Percentiles rank a stretch among this genome's conserved stretches.
phyloP scores from a whole-genome alignment of 257 asterid species.

The Scutellaria baicalensis region DNA sequence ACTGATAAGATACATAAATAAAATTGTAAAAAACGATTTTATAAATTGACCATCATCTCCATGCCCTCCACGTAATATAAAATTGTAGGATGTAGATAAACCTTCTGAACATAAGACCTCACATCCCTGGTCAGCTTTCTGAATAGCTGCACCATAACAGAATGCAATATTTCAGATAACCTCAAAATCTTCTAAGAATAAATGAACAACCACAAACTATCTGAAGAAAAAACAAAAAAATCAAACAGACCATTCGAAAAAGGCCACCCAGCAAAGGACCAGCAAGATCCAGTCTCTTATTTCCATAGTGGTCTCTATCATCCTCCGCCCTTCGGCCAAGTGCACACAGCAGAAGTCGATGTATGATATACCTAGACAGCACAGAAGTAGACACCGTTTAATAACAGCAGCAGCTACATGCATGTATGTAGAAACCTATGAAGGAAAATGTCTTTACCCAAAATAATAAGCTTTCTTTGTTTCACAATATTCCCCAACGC shows the following conservation, averaged over 20 bases:
- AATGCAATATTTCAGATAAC: constrained; percentile 23
- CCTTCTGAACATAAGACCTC: constrained; percentile 94
- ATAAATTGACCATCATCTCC: not conserved
- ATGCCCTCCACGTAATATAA: constrained; percentile 4
- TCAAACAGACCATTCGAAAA: constrained; percentile 71
- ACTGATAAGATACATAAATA: constrained; percentile 35
- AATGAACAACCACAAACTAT: constrained; percentile 4
- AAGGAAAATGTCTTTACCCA: constrained; percentile 46
- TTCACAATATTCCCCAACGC: constrained; percentile 87
- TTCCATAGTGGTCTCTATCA: constrained; percentile 96
- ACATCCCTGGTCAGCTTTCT: constrained; percentile 97
- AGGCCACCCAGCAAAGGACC: constrained; percentile 98
- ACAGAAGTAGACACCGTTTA: constrained; percentile 6
- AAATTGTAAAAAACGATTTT: too few species aligned
- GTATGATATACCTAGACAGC: constrained; percentile 67
- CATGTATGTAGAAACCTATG: not conserved
- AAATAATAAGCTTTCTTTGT: constrained; percentile 94
- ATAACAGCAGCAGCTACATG: constrained; percentile 9
- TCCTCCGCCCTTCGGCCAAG: constrained; percentile 95
- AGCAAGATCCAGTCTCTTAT: constrained; percentile 96
- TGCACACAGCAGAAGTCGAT: constrained; percentile 88
- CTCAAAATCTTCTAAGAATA: constrained; percentile 1
- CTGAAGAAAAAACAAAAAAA: not conserved
- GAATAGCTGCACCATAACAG: constrained; percentile 66
- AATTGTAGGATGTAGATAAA: constrained; percentile 16